Base-by-base conservation (phyloP, 2,329 filamentous ascomycete genomes). In the Drechslerella dactyloides region DNA sequence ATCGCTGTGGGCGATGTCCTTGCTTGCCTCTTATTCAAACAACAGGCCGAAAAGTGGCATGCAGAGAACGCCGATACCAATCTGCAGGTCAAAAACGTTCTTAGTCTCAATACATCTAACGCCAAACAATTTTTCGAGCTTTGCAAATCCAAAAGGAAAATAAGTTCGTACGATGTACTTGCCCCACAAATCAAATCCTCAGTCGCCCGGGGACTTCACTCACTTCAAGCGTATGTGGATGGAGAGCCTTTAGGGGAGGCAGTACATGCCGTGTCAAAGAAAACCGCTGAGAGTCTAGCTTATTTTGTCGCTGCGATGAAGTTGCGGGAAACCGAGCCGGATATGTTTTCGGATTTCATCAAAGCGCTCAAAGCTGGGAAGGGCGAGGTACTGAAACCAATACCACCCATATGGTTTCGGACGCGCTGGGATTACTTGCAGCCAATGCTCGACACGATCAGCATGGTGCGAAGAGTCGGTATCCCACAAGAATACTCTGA, bases 1-100 rank as follows among this genome's bases (percentile, higher is more conserved):
- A 53, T 77, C 10, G 66, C 64, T 15, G 61, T 62, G 11, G 80
- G 80, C 0, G 79, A 81, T 65, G 75, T 77, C 35, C 76, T 78
- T 10, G 81, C 81, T 24, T 78, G 76, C 24, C 61, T 80, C 1
- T 75, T 76, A 11, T 82, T 82, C 74, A 82, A 82, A 73, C 69
- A 76, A 27, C 70, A 78, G 60, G 79, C 79, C 1, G 80, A 81
- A 59, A 75, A 76, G 68, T 77, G 77, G 65, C 77, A 79, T 53
- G 75, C 75, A 19, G 73, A 76, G 60, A 75, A 77, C 40, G 75
- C 76, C 4, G 72, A 75, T 51, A 75, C 76, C 37, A 74, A 74
- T 27, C 74, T 79, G 19, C 68, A 77, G 21, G 74, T 77, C 24
- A 77, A 77, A 46, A 77, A 78, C 61, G 61, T 77, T 11, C 74